phyloP scores from a whole-genome alignment of 352 stramenopile species.

The Globisporangium barbulae region DNA sequence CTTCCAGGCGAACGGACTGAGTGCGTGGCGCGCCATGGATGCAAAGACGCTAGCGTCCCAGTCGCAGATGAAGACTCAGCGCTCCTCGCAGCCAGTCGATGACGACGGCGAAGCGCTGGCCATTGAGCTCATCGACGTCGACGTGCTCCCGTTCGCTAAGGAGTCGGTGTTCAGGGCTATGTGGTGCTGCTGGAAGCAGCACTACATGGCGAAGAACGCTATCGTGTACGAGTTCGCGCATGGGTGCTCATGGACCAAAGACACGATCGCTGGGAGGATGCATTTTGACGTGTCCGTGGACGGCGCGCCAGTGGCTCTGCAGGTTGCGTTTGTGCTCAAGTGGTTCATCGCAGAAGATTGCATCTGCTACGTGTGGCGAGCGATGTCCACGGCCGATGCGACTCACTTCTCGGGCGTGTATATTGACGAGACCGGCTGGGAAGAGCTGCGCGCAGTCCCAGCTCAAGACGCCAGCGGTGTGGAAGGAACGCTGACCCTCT shows the following conservation, averaged over 20 bases:
- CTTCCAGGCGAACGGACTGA: not conserved
- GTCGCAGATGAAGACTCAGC: not conserved
- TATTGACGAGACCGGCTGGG: constrained; percentile 8
- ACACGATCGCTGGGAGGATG: not conserved
- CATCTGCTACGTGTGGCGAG: constrained; percentile 4
- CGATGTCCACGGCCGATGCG: not conserved
- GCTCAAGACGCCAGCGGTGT: not conserved
- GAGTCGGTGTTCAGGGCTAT: not conserved
- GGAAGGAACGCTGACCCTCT: not conserved
- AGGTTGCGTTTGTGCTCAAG: not conserved
- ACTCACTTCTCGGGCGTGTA: too few relatives aligned
- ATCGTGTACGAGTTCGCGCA: constrained; percentile 3
- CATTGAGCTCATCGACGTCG: not conserved
- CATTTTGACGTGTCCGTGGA: not conserved
- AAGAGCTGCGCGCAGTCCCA: not conserved
- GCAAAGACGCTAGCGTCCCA: not conserved
- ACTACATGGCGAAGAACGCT: not conserved
- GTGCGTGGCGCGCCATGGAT: not conserved
- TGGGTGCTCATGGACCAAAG: too few relatives aligned
- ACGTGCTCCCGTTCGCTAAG: not conserved
- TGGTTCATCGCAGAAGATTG: not conserved
- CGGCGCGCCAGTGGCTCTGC: not conserved
- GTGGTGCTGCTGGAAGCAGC: constrained; percentile 11
- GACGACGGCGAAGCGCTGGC: not conserved
- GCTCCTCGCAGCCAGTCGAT: not conserved